phyloP scores from a whole-genome alignment of 768 basidiomycete genomes.

The Holtermanniella nyarrowii region DNA sequence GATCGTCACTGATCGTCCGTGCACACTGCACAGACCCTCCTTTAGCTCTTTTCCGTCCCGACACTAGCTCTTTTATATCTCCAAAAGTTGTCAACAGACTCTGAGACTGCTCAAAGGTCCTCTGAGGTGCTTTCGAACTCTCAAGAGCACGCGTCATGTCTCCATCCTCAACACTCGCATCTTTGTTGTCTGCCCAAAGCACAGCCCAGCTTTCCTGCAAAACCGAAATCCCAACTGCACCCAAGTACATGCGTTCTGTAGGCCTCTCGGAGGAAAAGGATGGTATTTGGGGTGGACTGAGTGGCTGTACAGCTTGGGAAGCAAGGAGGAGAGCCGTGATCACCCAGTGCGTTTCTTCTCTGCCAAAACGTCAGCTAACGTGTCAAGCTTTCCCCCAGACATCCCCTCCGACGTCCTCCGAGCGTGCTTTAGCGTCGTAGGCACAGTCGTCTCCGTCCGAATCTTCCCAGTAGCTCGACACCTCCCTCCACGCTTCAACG shows the following conservation, averaged over 20 bases:
- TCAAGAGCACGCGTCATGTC: too few relatives aligned
- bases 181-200: too few relatives aligned
- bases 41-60: too few relatives aligned
- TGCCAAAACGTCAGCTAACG: background rate
- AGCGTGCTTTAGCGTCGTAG: background rate
- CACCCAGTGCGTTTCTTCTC: background rate
- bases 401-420: background rate
- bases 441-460: background rate
- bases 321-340: background rate
- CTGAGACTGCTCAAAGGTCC: too few relatives aligned
- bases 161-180: too few relatives aligned
- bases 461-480: background rate
- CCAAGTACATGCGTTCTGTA: background rate
- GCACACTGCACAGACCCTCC: too few relatives aligned
- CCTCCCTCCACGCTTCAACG: background rate
- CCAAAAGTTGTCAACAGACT: too few relatives aligned
- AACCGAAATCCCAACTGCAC: background rate
- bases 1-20: too few relatives aligned
- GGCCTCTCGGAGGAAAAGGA: background rate
- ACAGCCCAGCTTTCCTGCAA: background rate
- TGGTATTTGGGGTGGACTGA: background rate
- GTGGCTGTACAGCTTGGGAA: background rate
- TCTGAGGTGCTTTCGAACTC: too few relatives aligned
- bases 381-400: background rate
- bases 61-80: too few relatives aligned